These are phyloP conservation scores for Anaeromyces robustus DNA, from an alignment of 192 early-diverging fungal genomes.

Conservation along the genomic window DNA sequence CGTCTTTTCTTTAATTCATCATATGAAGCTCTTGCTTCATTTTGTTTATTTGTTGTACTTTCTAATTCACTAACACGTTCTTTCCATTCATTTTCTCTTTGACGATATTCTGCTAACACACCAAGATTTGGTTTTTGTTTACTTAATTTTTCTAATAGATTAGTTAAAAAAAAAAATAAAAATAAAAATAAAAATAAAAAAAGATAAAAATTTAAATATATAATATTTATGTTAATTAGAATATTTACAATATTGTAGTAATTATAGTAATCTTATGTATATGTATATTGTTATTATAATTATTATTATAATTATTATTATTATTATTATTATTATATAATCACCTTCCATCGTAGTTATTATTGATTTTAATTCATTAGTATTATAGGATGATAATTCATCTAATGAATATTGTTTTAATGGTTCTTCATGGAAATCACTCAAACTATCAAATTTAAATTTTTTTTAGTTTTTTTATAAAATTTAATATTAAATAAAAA, in stretches of 20 bases:
- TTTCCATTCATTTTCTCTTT: constrained; percentile 58
- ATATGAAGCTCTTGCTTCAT: constrained; percentile 52
- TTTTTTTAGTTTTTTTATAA: too few species aligned
- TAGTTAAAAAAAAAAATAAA: background rate
- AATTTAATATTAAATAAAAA: too few species aligned
- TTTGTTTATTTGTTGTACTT: constrained; percentile 50
- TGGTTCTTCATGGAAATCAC: background rate
- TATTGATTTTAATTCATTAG: background rate
- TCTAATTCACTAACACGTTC: constrained; percentile 58
- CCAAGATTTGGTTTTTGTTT: constrained; percentile 65
- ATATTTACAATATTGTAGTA: too few species aligned
- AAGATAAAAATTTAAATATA: too few species aligned
- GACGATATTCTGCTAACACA: constrained; percentile 73
- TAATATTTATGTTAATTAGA: too few species aligned
- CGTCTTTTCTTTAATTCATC: constrained; percentile 63
- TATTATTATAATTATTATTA: too few species aligned
- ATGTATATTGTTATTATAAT: too few species aligned
- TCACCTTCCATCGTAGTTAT: background rate
- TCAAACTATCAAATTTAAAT: background rate
- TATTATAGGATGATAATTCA: background rate
- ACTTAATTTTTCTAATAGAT: constrained; percentile 15
- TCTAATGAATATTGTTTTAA: background rate
- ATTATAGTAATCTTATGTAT: too few species aligned
- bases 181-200: too few species aligned
- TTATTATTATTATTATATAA: too few species aligned